A percentile compares a stretch with the other conserved stretches of the same genome.
Conservation (phyloP, 768 basidiomycete species). For the Psilocybe subaeruginosa region DNA sequence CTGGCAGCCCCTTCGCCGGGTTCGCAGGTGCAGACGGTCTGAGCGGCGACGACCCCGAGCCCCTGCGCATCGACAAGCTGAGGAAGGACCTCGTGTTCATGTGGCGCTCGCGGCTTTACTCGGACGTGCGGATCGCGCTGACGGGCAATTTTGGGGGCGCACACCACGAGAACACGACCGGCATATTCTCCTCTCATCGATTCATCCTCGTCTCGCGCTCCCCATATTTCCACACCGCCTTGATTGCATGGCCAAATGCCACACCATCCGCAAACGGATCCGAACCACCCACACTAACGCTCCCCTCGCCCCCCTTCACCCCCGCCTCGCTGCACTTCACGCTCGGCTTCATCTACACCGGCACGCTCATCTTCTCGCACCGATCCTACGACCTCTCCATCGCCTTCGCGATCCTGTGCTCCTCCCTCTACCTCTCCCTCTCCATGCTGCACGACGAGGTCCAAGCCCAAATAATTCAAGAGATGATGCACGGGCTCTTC, state of each 20-base stretch:
- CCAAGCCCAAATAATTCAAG: slow-evolving; percentile 82
- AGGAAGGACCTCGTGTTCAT: slow-evolving; percentile 94
- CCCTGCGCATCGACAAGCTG: slow-evolving; percentile 77
- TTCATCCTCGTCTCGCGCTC: slow-evolving; percentile 91
- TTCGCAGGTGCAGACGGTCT: not conserved
- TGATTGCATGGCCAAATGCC: slow-evolving; percentile 61
- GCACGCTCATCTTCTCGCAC: slow-evolving; percentile 70
- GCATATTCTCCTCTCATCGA: slow-evolving; percentile 91
- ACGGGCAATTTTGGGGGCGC: slow-evolving; percentile 53
- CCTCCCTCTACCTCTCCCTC: slow-evolving; percentile 31
- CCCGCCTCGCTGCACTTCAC: slow-evolving; percentile 94
- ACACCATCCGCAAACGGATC: slow-evolving; percentile 22
- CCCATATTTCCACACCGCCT: slow-evolving; percentile 81
- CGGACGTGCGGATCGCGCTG: slow-evolving; percentile 84
- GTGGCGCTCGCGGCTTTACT: slow-evolving; percentile 96
- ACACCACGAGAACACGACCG: slow-evolving; percentile 71
- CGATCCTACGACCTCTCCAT: slow-evolving; percentile 92
- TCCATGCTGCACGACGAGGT: slow-evolving; percentile 76
- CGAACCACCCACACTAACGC: slow-evolving; percentile 63
- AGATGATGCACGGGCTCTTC: slow-evolving; percentile 90
- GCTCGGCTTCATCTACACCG: slow-evolving; percentile 82
- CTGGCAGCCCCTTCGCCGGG: not conserved
- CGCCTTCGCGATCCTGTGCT: slow-evolving; percentile 85
- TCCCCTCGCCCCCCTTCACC: slow-evolving; percentile 94
- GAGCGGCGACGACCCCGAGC: slow-evolving; percentile 29